Evolutionary conservation across 108 stramenopile genomes (phyloP), one percentile per base, ranked within the genome.

Genomic region (Pseudonitzschia multistriata): DNA sequence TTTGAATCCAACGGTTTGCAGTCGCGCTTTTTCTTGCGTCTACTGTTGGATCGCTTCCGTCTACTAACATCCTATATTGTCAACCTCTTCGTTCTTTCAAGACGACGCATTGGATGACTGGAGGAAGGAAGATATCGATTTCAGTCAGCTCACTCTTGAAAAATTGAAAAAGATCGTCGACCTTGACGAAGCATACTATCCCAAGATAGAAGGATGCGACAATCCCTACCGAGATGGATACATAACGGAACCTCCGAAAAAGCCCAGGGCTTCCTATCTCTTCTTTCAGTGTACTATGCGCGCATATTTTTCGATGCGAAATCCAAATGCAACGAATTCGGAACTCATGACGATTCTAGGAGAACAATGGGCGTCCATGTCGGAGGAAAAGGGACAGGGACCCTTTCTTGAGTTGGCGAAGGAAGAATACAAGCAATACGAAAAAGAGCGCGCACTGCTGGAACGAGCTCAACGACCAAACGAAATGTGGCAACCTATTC

Each of bases 161-260:
- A 66, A 78, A 30, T 40, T 93, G 15, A 63, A 74, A 35, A 66
- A 45, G 1, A 84, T 91, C n/a, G 29, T 88, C 49, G 75, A 65
- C 35, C 83, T 73, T 28, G 88, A 92, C 27, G 88, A 80, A 25
- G 80, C 91, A 0, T 91, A 92, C 67, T 93, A 91, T 53, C 85
- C 88, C 2, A 71, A 69, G 28, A 53, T 86, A 63, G 82, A 85
- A 53, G 85, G 85, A 25, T 91, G 79, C 39, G 87, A 91, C 68
- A 96, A 96, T 68, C 84, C 94, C 2, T 96, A 96, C 69, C 77
- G 91, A 22, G 94, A 96, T 68, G 94, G 94, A 50, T 92, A 86
- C 61, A 39, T 90, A 30, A 93, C 90, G 5, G 87, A 90, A 67
- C 88, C 94, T 17, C 94, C 94, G n/a, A 87, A 82, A 55, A 92